phyloP scores from a whole-genome alignment of 306 rosid species.

The Senna tora region DNA sequence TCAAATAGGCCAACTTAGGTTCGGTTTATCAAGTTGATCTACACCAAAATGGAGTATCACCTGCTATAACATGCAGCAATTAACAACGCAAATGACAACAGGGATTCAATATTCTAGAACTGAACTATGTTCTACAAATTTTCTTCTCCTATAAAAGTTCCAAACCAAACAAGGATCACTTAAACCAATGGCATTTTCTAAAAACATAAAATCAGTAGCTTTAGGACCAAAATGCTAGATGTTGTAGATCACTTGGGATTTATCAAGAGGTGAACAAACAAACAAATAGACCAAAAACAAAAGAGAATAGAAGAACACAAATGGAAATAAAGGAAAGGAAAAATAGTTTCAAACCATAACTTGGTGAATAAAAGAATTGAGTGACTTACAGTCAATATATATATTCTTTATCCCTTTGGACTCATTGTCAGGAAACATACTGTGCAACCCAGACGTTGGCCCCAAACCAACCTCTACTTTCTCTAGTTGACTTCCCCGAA shows the following conservation, averaged over 20 bases:
- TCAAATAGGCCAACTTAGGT: neutral
- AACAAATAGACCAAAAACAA: neutral
- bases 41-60: neutral
- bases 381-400: conserved; percentile 74
- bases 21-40: neutral
- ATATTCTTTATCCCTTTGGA: conserved; percentile 80
- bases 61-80: neutral
- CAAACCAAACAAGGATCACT: neutral
- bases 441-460: conserved; percentile 44
- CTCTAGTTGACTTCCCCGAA: conserved; percentile 48
- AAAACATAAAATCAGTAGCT: conserved; percentile 8
- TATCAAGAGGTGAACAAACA: conserved; percentile 4
- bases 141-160: neutral
- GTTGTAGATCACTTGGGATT: neutral
- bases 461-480: conserved; percentile 45
- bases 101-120: neutral
- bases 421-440: conserved; percentile 59
- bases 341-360: neutral
- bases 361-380: conserved; percentile 7
- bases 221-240: conserved; percentile 31
- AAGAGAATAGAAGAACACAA: neutral
- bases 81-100: neutral
- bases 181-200: conserved; percentile 38
- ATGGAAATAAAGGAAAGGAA: neutral
- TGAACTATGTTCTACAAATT: neutral